phyloP scores from a whole-genome alignment of 441 rosid species.

The Erodium moschatum region DNA sequence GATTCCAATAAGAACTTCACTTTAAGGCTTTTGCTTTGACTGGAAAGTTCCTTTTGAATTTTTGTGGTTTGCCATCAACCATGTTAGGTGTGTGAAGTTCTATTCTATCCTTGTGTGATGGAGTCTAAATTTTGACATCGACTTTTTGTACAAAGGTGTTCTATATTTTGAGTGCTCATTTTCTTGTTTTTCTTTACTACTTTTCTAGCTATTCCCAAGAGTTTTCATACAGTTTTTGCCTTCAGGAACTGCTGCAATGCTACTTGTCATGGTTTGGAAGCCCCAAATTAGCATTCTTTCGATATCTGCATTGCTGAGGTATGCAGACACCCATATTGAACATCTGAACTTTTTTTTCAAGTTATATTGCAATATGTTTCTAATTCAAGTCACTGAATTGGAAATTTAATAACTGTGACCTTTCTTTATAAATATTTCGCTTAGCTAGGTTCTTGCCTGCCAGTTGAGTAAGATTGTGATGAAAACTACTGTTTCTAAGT shows the following conservation, averaged over 20 bases:
- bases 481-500: slow-evolving; percentile 8
- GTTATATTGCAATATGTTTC: background rate
- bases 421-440: background rate
- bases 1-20: background rate
- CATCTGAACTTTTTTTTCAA: slow-evolving; percentile 15
- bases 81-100: slow-evolving; percentile 1
- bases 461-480: background rate
- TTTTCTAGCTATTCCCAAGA: background rate
- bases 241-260: slow-evolving; percentile 88
- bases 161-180: background rate
- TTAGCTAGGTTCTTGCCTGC: background rate
- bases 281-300: slow-evolving; percentile 59
- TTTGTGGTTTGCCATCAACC: slow-evolving; percentile 1
- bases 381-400: slow-evolving; percentile 1
- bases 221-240: slow-evolving; percentile 10
- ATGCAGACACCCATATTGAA: slow-evolving; percentile 3
- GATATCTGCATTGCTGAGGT: slow-evolving; percentile 62
- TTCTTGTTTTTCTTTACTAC: background rate
- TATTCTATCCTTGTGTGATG: background rate
- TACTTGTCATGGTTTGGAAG: slow-evolving; percentile 76
- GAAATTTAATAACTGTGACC: background rate
- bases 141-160: slow-evolving; percentile 4
- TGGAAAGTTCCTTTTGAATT: slow-evolving; percentile 4
- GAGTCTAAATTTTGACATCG: slow-evolving; percentile 5
- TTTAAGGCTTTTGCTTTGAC: slow-evolving; percentile 5